Percentiles rank a stretch among this genome's conserved stretches.
Conservation (phyloP, 306 rosid genomes). For the Cucurbita pepo region DNA sequence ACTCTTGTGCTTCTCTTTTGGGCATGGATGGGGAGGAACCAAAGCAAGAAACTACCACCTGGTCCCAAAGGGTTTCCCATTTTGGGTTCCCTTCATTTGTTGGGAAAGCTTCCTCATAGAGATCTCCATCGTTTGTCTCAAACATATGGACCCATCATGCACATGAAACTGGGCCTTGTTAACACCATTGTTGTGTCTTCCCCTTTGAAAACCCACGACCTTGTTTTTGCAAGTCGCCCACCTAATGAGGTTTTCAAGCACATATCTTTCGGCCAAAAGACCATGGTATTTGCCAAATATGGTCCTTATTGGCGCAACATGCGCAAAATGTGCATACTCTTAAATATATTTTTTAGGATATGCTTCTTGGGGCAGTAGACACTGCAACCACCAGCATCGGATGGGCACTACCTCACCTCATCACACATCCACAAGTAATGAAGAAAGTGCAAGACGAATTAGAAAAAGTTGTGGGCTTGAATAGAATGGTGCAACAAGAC, state of each 20-base stretch:
- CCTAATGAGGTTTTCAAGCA: conserved; percentile 17
- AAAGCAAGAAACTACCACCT: neutral
- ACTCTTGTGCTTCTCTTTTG: neutral
- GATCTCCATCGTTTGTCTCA: neutral
- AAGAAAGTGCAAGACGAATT: neutral
- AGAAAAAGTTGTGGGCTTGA: neutral
- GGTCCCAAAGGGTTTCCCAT: neutral
- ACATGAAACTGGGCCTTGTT: conserved; percentile 33
- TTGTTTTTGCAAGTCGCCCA: conserved; percentile 45
- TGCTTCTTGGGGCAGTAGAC: neutral
- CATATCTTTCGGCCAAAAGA: conserved; percentile 29
- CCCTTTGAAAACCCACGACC: conserved; percentile 51
- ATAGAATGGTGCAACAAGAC: neutral
- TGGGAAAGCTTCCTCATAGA: neutral
- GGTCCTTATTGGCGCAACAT: conserved; percentile 66
- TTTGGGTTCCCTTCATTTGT: neutral
- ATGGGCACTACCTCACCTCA: neutral
- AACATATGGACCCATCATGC: conserved; percentile 21
- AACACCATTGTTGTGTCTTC: conserved; percentile 52
- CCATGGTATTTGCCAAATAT: conserved; percentile 21
- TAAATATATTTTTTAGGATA: neutral
- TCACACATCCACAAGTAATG: neutral
- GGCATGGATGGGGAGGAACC: neutral
- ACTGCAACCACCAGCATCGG: neutral
- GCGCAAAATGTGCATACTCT: conserved; percentile 47